A percentile compares a stretch with the other conserved stretches of the same genome.
Evolutionary conservation across 2,329 filamentous ascomycete genomes (phyloP).

Genomic region (Westerdykella sp.): DNA sequence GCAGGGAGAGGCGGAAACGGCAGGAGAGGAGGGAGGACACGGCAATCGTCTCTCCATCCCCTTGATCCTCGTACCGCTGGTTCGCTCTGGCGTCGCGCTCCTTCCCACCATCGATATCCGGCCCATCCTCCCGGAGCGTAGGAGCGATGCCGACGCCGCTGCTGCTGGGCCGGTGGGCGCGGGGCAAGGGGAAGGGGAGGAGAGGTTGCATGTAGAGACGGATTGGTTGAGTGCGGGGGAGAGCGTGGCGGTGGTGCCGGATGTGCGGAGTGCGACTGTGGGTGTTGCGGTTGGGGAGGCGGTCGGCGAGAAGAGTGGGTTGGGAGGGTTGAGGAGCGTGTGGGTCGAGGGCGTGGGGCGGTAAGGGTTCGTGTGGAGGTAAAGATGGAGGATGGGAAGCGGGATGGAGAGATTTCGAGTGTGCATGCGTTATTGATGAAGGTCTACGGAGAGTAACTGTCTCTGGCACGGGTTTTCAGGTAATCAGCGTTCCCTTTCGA

Average conservation of each 20-base stretch:
- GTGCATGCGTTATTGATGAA: too few relatives aligned
- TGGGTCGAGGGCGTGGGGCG: slow-evolving; percentile 19
- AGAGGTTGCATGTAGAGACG: slow-evolving; percentile 59
- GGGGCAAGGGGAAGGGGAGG: slow-evolving; percentile 22
- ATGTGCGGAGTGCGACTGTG: slow-evolving; percentile 60
- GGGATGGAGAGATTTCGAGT: too few relatives aligned
- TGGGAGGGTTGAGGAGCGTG: slow-evolving; percentile 17
- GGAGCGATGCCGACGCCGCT: neutral
- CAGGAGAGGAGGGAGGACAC: slow-evolving; percentile 37
- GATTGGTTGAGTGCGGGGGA: slow-evolving; percentile 75
- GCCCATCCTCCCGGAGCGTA: neutral
- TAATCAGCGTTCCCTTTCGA: too few relatives aligned
- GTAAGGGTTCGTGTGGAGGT: neutral
- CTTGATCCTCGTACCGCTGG: too few relatives aligned
- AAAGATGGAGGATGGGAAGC: too few relatives aligned
- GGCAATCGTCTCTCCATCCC: neutral
- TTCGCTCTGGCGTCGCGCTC: too few relatives aligned
- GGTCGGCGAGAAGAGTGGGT: slow-evolving; percentile 12
- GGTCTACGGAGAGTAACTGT: too few relatives aligned
- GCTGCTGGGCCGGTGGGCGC: slow-evolving; percentile 4
- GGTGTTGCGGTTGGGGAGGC: slow-evolving; percentile 10
- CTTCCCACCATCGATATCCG: too few relatives aligned
- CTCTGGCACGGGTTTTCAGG: too few relatives aligned
- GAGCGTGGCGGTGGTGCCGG: slow-evolving; percentile 66
- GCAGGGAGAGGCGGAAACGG: slow-evolving; percentile 70